phyloP scores from a whole-genome alignment of 768 basidiomycete species.

The Rhizopogon vulgaris region DNA sequence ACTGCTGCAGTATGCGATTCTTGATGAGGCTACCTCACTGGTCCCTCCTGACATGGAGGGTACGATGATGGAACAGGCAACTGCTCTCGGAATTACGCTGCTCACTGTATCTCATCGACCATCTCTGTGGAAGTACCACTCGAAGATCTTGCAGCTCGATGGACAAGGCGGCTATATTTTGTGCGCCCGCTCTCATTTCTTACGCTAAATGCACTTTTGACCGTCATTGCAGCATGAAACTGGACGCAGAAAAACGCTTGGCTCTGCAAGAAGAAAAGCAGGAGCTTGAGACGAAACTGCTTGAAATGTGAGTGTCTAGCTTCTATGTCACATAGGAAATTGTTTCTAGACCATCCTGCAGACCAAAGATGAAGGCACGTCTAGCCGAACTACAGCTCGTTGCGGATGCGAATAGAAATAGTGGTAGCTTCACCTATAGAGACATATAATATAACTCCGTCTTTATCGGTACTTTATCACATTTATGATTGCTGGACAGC shows the following conservation, averaged over 20 bases:
- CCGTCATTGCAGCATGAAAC: slow-evolving; percentile 54
- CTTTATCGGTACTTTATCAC: too few relatives aligned
- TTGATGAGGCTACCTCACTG: slow-evolving; percentile 94
- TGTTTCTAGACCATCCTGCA: slow-evolving; percentile 19
- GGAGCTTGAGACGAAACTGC: slow-evolving; percentile 72
- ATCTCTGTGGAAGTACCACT: slow-evolving; percentile 89
- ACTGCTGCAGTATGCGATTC: slow-evolving; percentile 76
- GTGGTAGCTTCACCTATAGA: not conserved
- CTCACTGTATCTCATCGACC: slow-evolving; percentile 94
- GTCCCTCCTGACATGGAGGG: slow-evolving; percentile 92
- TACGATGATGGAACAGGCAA: slow-evolving; percentile 91
- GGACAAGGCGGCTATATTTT: slow-evolving; percentile 95
- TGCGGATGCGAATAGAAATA: slow-evolving; percentile 18
- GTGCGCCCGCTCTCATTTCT: slow-evolving; percentile 39
- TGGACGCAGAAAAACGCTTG: slow-evolving; percentile 86
- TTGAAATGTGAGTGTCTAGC: slow-evolving; percentile 66
- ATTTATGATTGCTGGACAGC: too few relatives aligned
- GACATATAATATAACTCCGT: too few relatives aligned
- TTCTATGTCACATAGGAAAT: not conserved
- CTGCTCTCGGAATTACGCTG: slow-evolving; percentile 81
- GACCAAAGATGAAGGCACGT: slow-evolving; percentile 77
- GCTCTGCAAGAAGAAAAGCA: slow-evolving; percentile 95
- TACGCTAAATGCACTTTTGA: not conserved
- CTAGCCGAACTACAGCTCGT: slow-evolving; percentile 59
- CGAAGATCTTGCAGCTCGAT: slow-evolving; percentile 85